Evolutionary conservation across 768 basidiomycete species (phyloP).

Genomic region (Kwoniella sp.): DNA sequence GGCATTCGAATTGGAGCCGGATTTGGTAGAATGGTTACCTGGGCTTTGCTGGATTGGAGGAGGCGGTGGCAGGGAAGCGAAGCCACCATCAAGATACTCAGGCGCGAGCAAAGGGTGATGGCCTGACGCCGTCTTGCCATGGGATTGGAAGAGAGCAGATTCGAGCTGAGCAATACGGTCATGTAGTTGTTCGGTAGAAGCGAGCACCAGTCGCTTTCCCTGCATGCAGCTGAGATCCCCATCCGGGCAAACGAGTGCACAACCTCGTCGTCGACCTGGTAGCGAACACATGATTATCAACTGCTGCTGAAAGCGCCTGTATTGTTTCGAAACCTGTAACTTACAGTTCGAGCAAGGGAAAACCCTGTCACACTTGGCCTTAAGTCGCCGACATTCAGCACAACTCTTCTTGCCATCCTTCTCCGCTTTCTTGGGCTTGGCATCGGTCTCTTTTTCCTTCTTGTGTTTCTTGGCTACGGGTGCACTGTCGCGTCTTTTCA

Average conservation of each 20-base stretch:
- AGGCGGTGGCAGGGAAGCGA: conserved; percentile 22
- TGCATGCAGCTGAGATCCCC: conserved; percentile 52
- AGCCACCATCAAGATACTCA: conserved; percentile 43
- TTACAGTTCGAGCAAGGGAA: conserved; percentile 52
- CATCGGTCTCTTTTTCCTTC: conserved; percentile 22
- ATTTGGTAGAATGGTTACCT: conserved; percentile 19
- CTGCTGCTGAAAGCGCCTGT: background rate
- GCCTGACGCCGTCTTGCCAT: conserved; percentile 7
- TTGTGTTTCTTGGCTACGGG: conserved; percentile 16
- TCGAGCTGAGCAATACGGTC: conserved; percentile 49
- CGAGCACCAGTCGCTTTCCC: conserved; percentile 49
- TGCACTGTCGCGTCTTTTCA: conserved; percentile 26
- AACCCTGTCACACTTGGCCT: conserved; percentile 49
- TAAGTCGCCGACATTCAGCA: conserved; percentile 47
- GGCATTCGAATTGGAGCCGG: conserved; percentile 7
- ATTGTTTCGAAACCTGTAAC: conserved; percentile 15
- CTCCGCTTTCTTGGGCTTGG: conserved; percentile 15
- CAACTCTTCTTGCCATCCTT: conserved; percentile 46
- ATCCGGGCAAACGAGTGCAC: conserved; percentile 49
- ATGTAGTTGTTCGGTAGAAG: conserved; percentile 50
- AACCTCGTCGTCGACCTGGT: conserved; percentile 44
- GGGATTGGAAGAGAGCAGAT: conserved; percentile 42
- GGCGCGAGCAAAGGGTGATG: conserved; percentile 44
- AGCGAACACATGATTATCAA: too few species aligned
- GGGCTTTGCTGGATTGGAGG: conserved; percentile 9